phyloP scores from a whole-genome alignment of 805 yeast genomes.

The Kodamaea leandrae region DNA sequence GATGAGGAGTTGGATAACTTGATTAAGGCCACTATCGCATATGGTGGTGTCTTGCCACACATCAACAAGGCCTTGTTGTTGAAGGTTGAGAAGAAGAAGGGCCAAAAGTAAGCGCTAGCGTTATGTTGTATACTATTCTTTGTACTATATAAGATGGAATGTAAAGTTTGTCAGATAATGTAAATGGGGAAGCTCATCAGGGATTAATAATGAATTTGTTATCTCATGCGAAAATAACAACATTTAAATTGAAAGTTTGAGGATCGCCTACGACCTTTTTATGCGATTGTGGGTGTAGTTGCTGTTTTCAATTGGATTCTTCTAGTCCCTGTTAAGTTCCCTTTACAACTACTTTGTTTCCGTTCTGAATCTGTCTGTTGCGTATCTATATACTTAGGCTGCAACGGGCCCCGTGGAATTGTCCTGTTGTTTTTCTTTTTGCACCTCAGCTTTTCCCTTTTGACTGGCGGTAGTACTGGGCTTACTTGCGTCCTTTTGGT shows the following conservation, averaged over 20 bases:
- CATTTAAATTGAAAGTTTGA: no score
- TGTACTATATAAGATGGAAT: conserved; percentile 9
- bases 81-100: conserved; percentile 30
- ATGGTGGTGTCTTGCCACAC: conserved; percentile 35
- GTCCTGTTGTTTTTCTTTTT: not conserved
- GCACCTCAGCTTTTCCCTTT: not conserved
- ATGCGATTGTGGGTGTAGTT: no score
- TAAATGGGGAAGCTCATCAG: no score
- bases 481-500: not conserved
- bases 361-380: not conserved
- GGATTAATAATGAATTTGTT: no score
- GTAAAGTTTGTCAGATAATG: no score
- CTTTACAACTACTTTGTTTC: no score
- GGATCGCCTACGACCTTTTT: no score
- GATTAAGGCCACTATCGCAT: conserved; percentile 33
- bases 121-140: conserved; percentile 10
- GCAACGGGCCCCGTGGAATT: not conserved
- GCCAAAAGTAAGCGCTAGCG: conserved; percentile 14
- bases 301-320: not conserved
- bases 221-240: no score
- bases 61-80: conserved; percentile 34
- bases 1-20: conserved; percentile 33
- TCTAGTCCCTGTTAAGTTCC: not conserved
- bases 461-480: not conserved
- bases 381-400: not conserved